Percentiles rank a stretch among this genome's conserved stretches.
These are phyloP conservation scores for Eutypella sp. DNA, from an alignment of 2,329 filamentous ascomycete species.

Conservation along the genomic window DNA sequence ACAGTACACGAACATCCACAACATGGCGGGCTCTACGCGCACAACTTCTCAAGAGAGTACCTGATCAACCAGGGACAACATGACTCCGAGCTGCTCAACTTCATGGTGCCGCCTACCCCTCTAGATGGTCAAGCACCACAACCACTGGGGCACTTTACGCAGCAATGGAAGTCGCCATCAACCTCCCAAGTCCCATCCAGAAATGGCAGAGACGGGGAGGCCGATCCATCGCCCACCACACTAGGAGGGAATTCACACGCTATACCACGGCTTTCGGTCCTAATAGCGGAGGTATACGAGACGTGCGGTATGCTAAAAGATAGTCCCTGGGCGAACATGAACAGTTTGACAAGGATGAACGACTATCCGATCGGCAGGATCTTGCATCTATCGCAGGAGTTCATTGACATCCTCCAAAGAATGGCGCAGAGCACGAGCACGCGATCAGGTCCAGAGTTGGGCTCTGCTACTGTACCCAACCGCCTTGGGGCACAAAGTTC, in stretches of 20 bases:
- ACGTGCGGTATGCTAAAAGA: background rate
- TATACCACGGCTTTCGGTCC: background rate
- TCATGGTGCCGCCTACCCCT: background rate
- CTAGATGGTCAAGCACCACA: background rate
- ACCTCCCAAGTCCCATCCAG: background rate
- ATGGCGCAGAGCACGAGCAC: background rate
- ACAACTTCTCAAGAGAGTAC: background rate
- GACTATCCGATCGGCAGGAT: background rate
- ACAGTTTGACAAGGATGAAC: background rate
- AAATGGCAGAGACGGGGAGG: background rate
- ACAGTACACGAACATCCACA: background rate
- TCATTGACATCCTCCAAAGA: background rate
- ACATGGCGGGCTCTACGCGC: background rate
- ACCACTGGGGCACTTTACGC: background rate
- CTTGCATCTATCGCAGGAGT: background rate
- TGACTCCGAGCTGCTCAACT: background rate
- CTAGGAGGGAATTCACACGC: background rate
- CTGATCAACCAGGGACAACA: background rate
- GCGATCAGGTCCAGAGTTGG: background rate
- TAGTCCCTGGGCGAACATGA: background rate
- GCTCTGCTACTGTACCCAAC: background rate
- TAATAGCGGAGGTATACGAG: background rate
- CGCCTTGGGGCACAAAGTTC: background rate
- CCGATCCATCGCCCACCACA: background rate
- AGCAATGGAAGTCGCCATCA: background rate